Evolutionary conservation across 78 protist genomes (phyloP), one percentile per base, ranked within the genome.

Genomic region (Dictyostelium purpureum): DNA sequence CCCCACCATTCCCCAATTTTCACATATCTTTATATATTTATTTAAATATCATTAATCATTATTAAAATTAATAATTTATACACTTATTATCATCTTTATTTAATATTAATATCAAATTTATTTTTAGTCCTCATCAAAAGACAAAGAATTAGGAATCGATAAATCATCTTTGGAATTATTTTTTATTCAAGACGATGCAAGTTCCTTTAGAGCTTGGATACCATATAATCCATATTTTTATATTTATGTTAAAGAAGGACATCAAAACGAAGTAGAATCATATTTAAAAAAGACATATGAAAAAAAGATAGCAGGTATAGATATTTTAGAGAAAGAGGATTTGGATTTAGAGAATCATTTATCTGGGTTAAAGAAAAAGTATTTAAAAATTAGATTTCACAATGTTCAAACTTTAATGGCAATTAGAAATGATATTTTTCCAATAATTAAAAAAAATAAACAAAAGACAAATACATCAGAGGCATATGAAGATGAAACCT

Each of bases 261-360:
- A 65, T 31, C 73, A 79, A 1, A 9, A 31, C 3, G 98, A 96
- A 38, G 95, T 98, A 12, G 98, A 97, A 19, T 37, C 77, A 0
- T 90, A 76, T 28, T 59, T 97, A 38, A 56, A 75, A 11, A 67
- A 93, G 4, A 59, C 66, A 33, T 96, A 74, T 40, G 95, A 91
- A 16, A 43, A 37, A 2, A 33, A 49, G 52, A 37, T 97, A 16
- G 57, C 80, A 4, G 66, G 47, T 35, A 77, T 97, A 21, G 96
- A 91, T 35, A 4, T 19, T 0, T 57, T 94, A 0, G 90, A 94
- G 19, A 96, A 91, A 73, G 97, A 96, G 67, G 99, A 98, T 56
- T 96, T 98, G 18, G 96, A 89, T 38, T 57, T 97, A 79, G 79
- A 83, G 4, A 98, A 98, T 73, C 99, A 98, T 90, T 79, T 98